Base-by-base conservation (phyloP, 1,284 basidiomycete genomes). In the Puccinia coronata region DNA sequence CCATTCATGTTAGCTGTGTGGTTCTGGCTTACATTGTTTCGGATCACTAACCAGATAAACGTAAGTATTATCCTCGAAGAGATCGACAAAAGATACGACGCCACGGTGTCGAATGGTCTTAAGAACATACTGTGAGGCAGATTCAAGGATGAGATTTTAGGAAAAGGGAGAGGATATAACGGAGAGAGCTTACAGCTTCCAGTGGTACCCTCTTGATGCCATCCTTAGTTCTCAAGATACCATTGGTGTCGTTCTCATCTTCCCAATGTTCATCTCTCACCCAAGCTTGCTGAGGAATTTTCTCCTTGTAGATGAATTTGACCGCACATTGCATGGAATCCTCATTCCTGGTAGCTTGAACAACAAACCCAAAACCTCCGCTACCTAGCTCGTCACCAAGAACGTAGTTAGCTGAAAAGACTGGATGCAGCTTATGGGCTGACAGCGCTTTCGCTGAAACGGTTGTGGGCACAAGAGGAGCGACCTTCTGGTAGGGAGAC, bases 291-390 rank as follows among this genome's bases (percentile, higher is more conserved):
- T 82, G 82, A 0, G 85, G 85, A 61, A 85, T 84, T 82, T 85
- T 85, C 75, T 85, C 83, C 81, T 85, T 85, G 80, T 83, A 86
- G 82, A 86, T 86, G 73, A 85, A 85, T 82, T 86, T 86, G 79
- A 84, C 84, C 1, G 85, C 85, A 2, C 85, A 85, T 12, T 83
- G 82, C 61, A 83, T 39, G 12, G 72, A 75, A 79, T 86, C 85
- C 12, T 16, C 18, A 28, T 82, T 82, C 71, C 84, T 83, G 57
- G 72, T 80, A 8, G 85, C 85, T n/a, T 83, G 82, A 49, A 86
- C 85, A 20, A 86, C 85, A 69, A 86, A 86, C 59, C 85, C 85
- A 63, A 85, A 86, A 2, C 85, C 85, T 55, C 85, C 85, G 57
- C 83, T 84, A 80, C 85, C 85, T 39, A 86, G 57, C 28, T 80